Evolutionary conservation across 2,329 filamentous ascomycete species (phyloP), one percentile per base, ranked within the genome.

Genomic region (Colletotrichum brevisporum): DNA sequence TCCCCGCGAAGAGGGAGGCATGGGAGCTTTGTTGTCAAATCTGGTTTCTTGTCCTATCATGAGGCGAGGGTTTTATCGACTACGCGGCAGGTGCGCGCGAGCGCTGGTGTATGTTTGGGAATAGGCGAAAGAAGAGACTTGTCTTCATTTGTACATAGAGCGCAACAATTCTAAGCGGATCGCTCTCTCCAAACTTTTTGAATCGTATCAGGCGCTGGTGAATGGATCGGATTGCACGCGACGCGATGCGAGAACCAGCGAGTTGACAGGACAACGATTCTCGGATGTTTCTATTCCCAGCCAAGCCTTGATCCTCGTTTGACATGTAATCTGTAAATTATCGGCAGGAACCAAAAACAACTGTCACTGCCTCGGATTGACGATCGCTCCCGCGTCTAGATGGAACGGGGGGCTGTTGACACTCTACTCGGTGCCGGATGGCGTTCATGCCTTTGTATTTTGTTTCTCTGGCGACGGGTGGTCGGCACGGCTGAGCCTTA

Each of bases 101-200:
- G 24, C 59, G 59, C 48, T 48, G 45, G 57, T 47, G 57, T 50
- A 51, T 21, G 18, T 52, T 50, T 36, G 16, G 47, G 6, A n/a
- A 52, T 21, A 10, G 21, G 26, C 8, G 18, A 26, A 31, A 27
- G 31, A 36, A 36, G 31, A 10, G 16, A 53, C 21, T 18, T 18
- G 31, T 54, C 13, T 52, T 24, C 21, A 50, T 41, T 18, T 60
- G 57, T 60, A 60, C 18, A 60, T 60, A 60, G 57, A 60, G 57
- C 57, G 15, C 31, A 41, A 26, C 21, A 51, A 60, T 39, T 8
- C 12, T 10, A 13, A 36, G 21, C 21, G 16, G 13, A n/a, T 54
- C 31, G 27, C 51, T 54, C 51, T 54, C n/a, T 36, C 18, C 21
- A 6, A 26, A 50, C 5, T 9, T n/a, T 1, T 18, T 41, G 31